Evolutionary conservation across 441 rosid genomes (phyloP), one percentile per base, ranked within the genome.

Genomic region (Gossypium davidsonii): DNA sequence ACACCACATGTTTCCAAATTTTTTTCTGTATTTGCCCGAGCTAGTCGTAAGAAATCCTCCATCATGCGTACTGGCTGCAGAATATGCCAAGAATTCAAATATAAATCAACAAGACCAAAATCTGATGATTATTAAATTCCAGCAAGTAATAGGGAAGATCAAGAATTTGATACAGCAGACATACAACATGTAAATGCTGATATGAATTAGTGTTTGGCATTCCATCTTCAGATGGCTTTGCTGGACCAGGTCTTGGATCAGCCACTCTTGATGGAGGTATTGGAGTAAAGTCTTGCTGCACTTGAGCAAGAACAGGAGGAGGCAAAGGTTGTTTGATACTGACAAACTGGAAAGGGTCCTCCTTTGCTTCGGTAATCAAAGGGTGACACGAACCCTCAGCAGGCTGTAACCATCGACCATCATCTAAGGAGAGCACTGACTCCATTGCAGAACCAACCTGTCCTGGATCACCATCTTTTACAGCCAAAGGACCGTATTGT

Each of bases 221-320:
- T 51, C 60, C 89, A 79, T 88, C 89, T 76, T 80, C 81, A 75
- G 84, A 81, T 81, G 87, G 77, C 74, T 88, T 84, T 75, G 94
- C 93, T 55, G 92, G 97, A 76, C 99, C 97, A 75, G 99, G 99
- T 81, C 99, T 90, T 73, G 98, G 99, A 83, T 95, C 99, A 51
- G 99, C 98, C 70, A 95, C 97, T 86, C 79, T 91, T 56, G 98
- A 91, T 51, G 99, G 95, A 79, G 88, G 84, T 57, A 95, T 89
- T 21, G 86, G 87, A 79, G 97, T 74, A 31, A 58, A 23, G 0
- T 80, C 90, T 74, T 87, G 92, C 80, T 83, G 96, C 65, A 95
- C 83, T 82, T 87, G 82, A 71, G 97, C 95, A 79, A 91, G 95
- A 82, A 95, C 95, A 23, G 97, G 99, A 73, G 97, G 99, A 59